Evolutionary conservation across 352 stramenopile species (phyloP), one percentile per base, ranked within the genome.

Genomic region (Phytopythium oedochilum): DNA sequence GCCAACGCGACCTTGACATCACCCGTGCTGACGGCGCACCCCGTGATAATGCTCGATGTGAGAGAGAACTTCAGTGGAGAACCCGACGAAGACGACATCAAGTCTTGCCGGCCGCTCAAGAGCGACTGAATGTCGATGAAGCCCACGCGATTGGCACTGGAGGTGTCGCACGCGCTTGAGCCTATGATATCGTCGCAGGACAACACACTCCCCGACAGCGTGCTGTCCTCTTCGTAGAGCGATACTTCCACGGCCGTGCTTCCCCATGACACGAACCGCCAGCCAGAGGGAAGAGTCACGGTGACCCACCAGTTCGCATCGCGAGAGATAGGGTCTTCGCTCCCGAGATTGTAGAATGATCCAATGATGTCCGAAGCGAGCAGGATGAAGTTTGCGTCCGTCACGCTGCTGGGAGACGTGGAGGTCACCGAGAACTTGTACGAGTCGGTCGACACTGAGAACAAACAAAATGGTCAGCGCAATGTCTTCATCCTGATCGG

Each of bases 281-380:
- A 92, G 23, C 64, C 74, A 23, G 38, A 59, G 11, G 79, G 82
- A 1, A 92, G 68, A 2, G 62, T 78, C 38, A 92, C 82, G 2
- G 75, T 78, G 53, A 92, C 62, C 82, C 82, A 92, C 79, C 82
- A 92, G 9, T 86, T 82, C 36, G 61, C 81, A 10, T 63, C 65
- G 23, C 54, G 55, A 11, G 47, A 46, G 8, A 88, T 59, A 3
- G 82, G 79, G 39, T 81, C 78, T 44, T 85, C 64, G 17, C 70
- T 51, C 5, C 71, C 75, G 39, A 92, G 58, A 36, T 90, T 90
- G 65, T 87, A 70, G 22, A 92, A 85, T 22, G 79, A 63, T 15
- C 79, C 82, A 3, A 85, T 70, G 35, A 92, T 83, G 45, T 92
- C 82, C 10, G 71, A 73, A 23, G 77, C 82, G n/a, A 92, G 55